A percentile compares a stretch with the other conserved stretches of the same genome.
These are phyloP conservation scores for Besnoitia besnoiti DNA, from an alignment of 169 alveolate genomes.

Conservation along the genomic window DNA sequence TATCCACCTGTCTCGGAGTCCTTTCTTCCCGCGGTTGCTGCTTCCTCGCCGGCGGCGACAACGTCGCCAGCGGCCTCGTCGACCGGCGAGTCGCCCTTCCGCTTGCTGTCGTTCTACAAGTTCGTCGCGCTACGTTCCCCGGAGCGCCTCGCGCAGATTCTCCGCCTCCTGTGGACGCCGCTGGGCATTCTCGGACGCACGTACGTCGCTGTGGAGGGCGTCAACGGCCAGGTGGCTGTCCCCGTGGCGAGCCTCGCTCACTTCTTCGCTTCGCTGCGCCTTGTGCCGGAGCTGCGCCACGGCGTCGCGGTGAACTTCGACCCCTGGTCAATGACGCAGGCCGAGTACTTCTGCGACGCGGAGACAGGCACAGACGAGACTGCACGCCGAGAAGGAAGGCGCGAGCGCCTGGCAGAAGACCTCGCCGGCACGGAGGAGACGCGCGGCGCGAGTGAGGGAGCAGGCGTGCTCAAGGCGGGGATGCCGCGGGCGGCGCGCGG, in stretches of 20 bases:
- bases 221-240: conserved; percentile 70
- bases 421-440: background rate
- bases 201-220: conserved; percentile 71
- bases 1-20: background rate
- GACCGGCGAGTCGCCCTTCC: background rate
- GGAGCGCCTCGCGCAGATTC: conserved; percentile 42
- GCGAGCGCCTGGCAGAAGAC: background rate
- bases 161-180: conserved; percentile 61
- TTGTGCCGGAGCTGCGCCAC: conserved; percentile 43
- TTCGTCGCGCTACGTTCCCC: conserved; percentile 56
- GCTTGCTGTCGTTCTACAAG: conserved; percentile 57
- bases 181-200: conserved; percentile 68
- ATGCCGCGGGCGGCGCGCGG: too few relatives aligned
- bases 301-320: conserved; percentile 58
- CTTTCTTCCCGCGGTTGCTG: background rate
- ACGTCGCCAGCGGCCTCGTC: background rate
- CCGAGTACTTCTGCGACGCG: background rate
- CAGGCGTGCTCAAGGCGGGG: background rate
- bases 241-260: conserved; percentile 32
- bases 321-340: background rate
- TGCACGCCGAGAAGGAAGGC: background rate
- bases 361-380: background rate
- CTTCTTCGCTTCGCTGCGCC: conserved; percentile 42
- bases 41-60: background rate
- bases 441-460: background rate